Evolutionary conservation across 2,329 filamentous ascomycete species (phyloP), one percentile per base, ranked within the genome.

Genomic region (Botrytis fragariae): DNA sequence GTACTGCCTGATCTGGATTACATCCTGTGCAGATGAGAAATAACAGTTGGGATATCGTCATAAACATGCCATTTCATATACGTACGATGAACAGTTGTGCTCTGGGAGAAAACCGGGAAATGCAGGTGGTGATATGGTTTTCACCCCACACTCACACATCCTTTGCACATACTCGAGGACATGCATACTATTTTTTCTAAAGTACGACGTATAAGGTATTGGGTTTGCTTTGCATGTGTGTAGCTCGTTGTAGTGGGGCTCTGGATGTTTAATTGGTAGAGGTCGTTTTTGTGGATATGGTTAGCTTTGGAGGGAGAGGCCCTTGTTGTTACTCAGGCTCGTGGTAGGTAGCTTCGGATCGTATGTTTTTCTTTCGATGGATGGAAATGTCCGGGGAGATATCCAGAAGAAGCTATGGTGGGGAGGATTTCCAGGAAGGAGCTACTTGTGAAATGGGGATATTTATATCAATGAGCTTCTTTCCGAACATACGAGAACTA

Each of bases 271-370:
- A 3, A 57, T 57, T 57, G 51, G 51, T 57, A 4, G 0, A 61
- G 59, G 7, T 22, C 1, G 57, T 35, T 37, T 37, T 60, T 35
- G 20, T 35, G 59, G 59, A 61, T 14, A 6, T 25, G 10, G 20
- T 14, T 42, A 42, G 60, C 35, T 42, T 42, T n/a, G 14, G 22
- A 18, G 51, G 6, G n/a, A 32, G 51, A 18, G n/a, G 51, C 35
- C 60, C 60, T 18, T 62, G 60, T 62, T 29, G 14, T n/a, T 62
- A 42, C 60, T 62, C 60, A 62, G 60, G 25, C 60, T 62, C 60
- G 35, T 62, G 37, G 35, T 62, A 25, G 59, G 48, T n/a, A 16
- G 59, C n/a, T 29, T 57, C 6, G 51, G n/a, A 57, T 57, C 51
- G 51, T 61, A 37, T 61, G 59, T 25, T 35, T 59, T 35, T 35